A percentile compares a stretch with the other conserved stretches of the same genome.
Conservation (phyloP, 441 rosid species). For the Codiaeum variegatum region DNA sequence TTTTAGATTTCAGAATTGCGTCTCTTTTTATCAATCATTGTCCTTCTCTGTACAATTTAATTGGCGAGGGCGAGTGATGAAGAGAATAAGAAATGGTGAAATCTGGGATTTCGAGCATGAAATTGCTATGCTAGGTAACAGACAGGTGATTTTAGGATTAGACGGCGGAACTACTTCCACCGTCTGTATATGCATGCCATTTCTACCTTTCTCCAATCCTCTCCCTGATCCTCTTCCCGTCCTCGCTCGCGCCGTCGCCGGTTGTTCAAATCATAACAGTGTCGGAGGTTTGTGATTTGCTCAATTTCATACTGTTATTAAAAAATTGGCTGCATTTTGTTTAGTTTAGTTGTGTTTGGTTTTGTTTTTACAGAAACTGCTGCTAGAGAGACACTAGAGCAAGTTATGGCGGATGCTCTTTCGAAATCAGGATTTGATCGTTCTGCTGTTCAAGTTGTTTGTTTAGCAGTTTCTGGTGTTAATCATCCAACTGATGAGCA, state of each 20-base stretch:
- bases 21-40: background rate
- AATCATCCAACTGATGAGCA: constrained; percentile 85
- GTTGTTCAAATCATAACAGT: constrained; percentile 73
- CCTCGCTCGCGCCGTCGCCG: constrained; percentile 59
- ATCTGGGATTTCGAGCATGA: constrained; percentile 61
- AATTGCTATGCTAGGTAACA: constrained; percentile 15
- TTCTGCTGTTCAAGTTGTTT: constrained; percentile 79
- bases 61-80: constrained; percentile 30
- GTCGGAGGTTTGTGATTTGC: constrained; percentile 47
- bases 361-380: constrained; percentile 54
- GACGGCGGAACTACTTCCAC: constrained; percentile 77
- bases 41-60: background rate
- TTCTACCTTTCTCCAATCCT: constrained; percentile 37
- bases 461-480: constrained; percentile 93
- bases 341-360: background rate
- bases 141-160: constrained; percentile 50
- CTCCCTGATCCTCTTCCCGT: constrained; percentile 53
- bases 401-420: constrained; percentile 87
- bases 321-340: background rate
- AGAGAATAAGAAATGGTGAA: constrained; percentile 56
- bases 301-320: background rate
- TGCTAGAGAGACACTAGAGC: constrained; percentile 81
- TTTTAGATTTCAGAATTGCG: background rate
- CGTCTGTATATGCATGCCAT: constrained; percentile 62
- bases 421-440: constrained; percentile 56